Evolutionary conservation across 495 filamentous ascomycete genomes (phyloP).

Genomic region (Xylaria nigripes): DNA sequence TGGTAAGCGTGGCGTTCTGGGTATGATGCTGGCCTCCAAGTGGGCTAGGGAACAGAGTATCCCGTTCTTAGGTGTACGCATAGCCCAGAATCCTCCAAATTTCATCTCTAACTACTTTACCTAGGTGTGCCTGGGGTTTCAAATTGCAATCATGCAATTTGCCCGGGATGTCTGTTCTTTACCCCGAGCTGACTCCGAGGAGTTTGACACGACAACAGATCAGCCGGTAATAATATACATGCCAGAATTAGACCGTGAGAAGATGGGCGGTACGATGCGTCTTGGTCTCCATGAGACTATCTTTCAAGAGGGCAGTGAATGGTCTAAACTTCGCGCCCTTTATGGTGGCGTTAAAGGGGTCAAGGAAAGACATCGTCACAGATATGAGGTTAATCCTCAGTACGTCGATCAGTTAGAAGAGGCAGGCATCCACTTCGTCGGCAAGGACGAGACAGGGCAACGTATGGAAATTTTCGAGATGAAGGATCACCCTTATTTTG

Average conservation of each 20-base stretch:
- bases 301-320: conserved; percentile 73
- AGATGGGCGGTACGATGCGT: conserved; percentile 90
- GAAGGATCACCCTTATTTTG: conserved; percentile 82
- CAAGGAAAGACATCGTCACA: conserved; percentile 62
- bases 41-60: conserved; percentile 76
- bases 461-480: conserved; percentile 92
- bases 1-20: conserved; percentile 68
- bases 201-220: conserved; percentile 50
- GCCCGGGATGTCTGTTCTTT: conserved; percentile 65
- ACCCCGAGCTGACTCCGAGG: conserved; percentile 52
- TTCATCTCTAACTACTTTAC: neutral
- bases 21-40: conserved; percentile 76
- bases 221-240: conserved; percentile 75
- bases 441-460: conserved; percentile 73
- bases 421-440: conserved; percentile 56
- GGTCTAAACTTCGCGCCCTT: conserved; percentile 66
- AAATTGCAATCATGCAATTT: conserved; percentile 85
- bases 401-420: conserved; percentile 51
- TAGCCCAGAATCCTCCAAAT: neutral
- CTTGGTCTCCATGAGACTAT: conserved; percentile 66
- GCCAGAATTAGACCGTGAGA: conserved; percentile 59
- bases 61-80: conserved; percentile 62
- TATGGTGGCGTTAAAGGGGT: conserved; percentile 54
- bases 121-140: conserved; percentile 83
- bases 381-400: conserved; percentile 69